phyloP scores from a whole-genome alignment of 2,329 filamentous ascomycete genomes.

The Aspergillus phoenicis region DNA sequence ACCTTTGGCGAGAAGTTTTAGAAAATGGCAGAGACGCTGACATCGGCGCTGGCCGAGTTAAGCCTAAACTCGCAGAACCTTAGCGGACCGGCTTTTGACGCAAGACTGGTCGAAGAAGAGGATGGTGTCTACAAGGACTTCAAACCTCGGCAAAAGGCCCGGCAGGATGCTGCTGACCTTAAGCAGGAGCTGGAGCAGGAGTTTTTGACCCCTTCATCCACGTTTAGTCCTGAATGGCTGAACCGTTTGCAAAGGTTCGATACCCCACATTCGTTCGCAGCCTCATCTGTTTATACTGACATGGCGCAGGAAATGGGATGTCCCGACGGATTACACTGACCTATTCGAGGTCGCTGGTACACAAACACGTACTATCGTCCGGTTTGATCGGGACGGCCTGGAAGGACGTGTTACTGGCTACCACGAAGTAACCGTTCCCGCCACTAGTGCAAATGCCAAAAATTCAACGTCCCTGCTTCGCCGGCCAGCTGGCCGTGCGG shows the following conservation, averaged over 20 bases:
- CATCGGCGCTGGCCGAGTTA: conserved; percentile 32
- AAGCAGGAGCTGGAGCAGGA: conserved; percentile 72
- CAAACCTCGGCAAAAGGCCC: conserved; percentile 47
- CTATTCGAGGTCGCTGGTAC: conserved; percentile 86
- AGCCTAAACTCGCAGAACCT: conserved; percentile 28
- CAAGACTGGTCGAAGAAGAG: conserved; percentile 34
- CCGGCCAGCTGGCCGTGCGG: conserved; percentile 81
- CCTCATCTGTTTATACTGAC: neutral
- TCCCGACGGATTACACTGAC: conserved; percentile 75
- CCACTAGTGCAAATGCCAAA: conserved; percentile 86
- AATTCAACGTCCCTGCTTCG: conserved; percentile 88
- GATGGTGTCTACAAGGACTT: conserved; percentile 35
- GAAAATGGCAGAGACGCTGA: conserved; percentile 31
- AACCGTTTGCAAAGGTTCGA: conserved; percentile 78
- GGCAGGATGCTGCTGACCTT: conserved; percentile 59
- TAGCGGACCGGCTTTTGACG: conserved; percentile 30
- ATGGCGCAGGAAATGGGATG: conserved; percentile 69
- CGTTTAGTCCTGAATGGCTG: conserved; percentile 83
- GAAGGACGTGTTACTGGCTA: conserved; percentile 93
- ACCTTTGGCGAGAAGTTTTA: neutral
- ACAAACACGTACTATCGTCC: conserved; percentile 90
- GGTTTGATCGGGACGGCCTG: conserved; percentile 86
- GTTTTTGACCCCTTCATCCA: conserved; percentile 76
- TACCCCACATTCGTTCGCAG: neutral
- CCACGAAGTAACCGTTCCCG: conserved; percentile 88